phyloP scores from a whole-genome alignment of 495 filamentous ascomycete genomes.

The Aspergillus bridgeri region DNA sequence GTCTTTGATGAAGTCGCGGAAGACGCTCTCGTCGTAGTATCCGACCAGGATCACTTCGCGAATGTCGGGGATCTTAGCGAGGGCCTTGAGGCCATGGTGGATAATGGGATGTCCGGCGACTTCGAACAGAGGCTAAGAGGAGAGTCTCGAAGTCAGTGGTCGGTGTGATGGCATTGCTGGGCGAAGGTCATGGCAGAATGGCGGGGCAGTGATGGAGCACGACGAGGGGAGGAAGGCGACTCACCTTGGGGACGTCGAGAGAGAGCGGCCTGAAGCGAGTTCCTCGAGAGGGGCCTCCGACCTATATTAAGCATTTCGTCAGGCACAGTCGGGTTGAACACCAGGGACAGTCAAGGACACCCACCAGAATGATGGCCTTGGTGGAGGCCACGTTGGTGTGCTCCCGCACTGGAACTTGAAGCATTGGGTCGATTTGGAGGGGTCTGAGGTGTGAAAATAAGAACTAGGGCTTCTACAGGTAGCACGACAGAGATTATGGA shows the following conservation, averaged over 20 bases:
- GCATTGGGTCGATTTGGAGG: slow-evolving; percentile 32
- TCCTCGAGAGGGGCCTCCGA: slow-evolving; percentile 90
- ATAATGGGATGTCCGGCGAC: slow-evolving; percentile 98
- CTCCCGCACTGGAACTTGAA: slow-evolving; percentile 48
- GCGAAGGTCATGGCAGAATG: slow-evolving; percentile 3
- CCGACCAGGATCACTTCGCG: slow-evolving; percentile 96
- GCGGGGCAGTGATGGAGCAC: slow-evolving; percentile 5
- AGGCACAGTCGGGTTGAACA: background rate
- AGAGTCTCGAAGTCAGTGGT: background rate
- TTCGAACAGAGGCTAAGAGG: slow-evolving; percentile 86
- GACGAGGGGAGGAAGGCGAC: slow-evolving; percentile 10
- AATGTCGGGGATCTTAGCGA: slow-evolving; percentile 87
- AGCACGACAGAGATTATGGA: background rate
- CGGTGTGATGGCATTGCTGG: background rate
- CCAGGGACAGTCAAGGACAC: slow-evolving; percentile 9
- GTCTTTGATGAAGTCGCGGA: slow-evolving; percentile 97
- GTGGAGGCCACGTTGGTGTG: slow-evolving; percentile 51
- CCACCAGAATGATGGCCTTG: slow-evolving; percentile 69
- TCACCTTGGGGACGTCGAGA: slow-evolving; percentile 93
- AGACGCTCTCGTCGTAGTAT: slow-evolving; percentile 96
- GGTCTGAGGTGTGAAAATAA: slow-evolving; percentile 4
- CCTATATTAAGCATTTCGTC: slow-evolving; percentile 47
- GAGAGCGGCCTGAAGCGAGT: slow-evolving; percentile 96
- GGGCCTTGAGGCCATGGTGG: slow-evolving; percentile 91
- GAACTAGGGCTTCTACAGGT: background rate